Conservation (phyloP, 1,284 basidiomycete genomes). For the Tilletiaria anomala region DNA sequence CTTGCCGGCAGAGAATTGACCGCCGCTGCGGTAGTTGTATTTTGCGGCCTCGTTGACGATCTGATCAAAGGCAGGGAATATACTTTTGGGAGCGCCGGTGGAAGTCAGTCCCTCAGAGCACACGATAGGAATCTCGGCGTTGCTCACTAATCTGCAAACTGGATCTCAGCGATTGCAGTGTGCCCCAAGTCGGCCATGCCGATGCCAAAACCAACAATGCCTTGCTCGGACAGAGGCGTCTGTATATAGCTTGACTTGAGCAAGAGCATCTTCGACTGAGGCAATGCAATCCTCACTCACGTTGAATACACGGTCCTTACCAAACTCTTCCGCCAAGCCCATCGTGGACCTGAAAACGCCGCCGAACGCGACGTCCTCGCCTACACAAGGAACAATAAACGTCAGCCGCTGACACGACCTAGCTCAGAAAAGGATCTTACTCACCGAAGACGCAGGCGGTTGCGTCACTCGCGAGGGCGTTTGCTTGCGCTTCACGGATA, state of each 20-base stretch:
- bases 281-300: slow-evolving; percentile 48
- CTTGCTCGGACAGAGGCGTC: slow-evolving; percentile 45
- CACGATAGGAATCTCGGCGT: too few species aligned
- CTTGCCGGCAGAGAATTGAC: slow-evolving; percentile 64
- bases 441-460: slow-evolving; percentile 80
- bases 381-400: not conserved
- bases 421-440: slow-evolving; percentile 29
- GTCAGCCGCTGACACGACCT: not conserved
- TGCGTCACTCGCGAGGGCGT: slow-evolving; percentile 48
- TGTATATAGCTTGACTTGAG: too few species aligned
- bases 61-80: slow-evolving; percentile 42
- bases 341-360: slow-evolving; percentile 82
- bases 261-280: too few species aligned
- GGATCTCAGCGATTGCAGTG: slow-evolving; percentile 86
- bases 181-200: slow-evolving; percentile 83
- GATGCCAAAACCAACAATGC: slow-evolving; percentile 86
- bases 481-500: slow-evolving; percentile 28
- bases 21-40: slow-evolving; percentile 74
- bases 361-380: slow-evolving; percentile 49
- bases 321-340: slow-evolving; percentile 84
- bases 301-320: slow-evolving; percentile 82
- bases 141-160: slow-evolving; percentile 41
- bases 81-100: not conserved
- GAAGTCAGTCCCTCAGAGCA: slow-evolving; percentile 47
- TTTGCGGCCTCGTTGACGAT: slow-evolving; percentile 93